Percentiles rank a stretch among this genome's conserved stretches.
phyloP scores from a whole-genome alignment of 257 asterid species.

The Solanum pennellii region DNA sequence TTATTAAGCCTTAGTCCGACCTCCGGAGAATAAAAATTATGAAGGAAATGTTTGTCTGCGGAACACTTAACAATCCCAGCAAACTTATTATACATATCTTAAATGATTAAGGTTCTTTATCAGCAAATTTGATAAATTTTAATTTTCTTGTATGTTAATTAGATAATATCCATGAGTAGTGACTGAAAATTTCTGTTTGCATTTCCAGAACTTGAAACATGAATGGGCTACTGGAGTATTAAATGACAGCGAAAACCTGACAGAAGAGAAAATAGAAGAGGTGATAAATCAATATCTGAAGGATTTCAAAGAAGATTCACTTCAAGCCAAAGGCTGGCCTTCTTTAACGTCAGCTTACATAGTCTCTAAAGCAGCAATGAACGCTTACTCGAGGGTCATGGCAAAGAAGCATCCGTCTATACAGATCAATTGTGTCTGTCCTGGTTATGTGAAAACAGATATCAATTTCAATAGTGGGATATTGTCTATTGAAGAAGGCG shows the following conservation, averaged over 20 bases:
- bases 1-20: background rate
- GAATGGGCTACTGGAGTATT: slow-evolving; percentile 33
- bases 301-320: slow-evolving; percentile 14
- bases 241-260: slow-evolving; percentile 13
- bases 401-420: slow-evolving; percentile 22
- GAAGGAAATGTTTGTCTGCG: too few relatives aligned
- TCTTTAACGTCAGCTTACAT: slow-evolving; percentile 25
- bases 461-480: slow-evolving; percentile 18
- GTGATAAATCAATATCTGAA: slow-evolving; percentile 24
- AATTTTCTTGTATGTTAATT: slow-evolving; percentile 1
- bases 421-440: slow-evolving; percentile 31
- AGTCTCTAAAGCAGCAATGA: slow-evolving; percentile 46
- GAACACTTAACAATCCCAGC: background rate
- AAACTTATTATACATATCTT: background rate
- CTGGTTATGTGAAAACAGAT: slow-evolving; percentile 41
- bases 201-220: slow-evolving; percentile 20
- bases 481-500: slow-evolving; percentile 24
- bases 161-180: background rate
- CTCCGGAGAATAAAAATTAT: fast-evolving
- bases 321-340: slow-evolving; percentile 36
- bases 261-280: slow-evolving; percentile 28
- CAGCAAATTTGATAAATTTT: background rate
- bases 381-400: slow-evolving; percentile 27
- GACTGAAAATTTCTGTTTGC: background rate
- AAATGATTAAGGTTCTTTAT: background rate